phyloP scores from a whole-genome alignment of 441 rosid species.

The Capsella rubella region DNA sequence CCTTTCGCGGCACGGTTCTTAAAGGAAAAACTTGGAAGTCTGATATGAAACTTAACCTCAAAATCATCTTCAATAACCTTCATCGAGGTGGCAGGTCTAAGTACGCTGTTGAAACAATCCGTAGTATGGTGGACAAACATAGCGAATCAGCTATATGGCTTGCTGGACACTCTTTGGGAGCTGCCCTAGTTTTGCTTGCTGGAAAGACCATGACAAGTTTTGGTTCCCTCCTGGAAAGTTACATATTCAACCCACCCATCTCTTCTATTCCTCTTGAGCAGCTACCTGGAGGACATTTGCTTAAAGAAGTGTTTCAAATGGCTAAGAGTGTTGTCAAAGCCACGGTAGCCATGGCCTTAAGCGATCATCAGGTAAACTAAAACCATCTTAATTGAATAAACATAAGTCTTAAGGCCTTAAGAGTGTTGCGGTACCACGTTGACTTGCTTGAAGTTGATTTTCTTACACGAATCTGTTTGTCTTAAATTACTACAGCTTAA shows the following conservation, averaged over 20 bases:
- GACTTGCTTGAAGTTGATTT: background rate
- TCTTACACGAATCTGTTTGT: background rate
- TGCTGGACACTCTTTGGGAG: constrained; percentile 59
- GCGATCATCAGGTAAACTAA: constrained; percentile 18
- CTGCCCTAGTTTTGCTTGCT: constrained; percentile 50
- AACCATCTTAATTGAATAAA: background rate
- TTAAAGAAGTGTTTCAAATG: constrained; percentile 36
- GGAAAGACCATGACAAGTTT: constrained; percentile 48
- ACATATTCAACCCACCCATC: constrained; percentile 59
- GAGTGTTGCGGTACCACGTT: no score
- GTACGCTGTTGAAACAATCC: constrained; percentile 41
- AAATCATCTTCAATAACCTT: constrained; percentile 30
- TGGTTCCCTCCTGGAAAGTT: constrained; percentile 39
- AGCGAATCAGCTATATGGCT: constrained; percentile 44
- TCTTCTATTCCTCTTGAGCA: constrained; percentile 41
- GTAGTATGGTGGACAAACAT: background rate
- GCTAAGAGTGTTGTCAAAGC: constrained; percentile 42
- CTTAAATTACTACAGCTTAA: background rate
- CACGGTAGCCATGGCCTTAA: constrained; percentile 39
- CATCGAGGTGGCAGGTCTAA: constrained; percentile 37
- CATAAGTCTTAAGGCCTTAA: background rate
- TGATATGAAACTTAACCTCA: constrained; percentile 40
- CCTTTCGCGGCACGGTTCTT: constrained; percentile 52
- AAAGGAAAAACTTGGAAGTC: background rate
- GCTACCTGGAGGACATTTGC: constrained; percentile 15